Conservation (phyloP, 1,284 basidiomycete genomes). For the Vanrija sp. region DNA sequence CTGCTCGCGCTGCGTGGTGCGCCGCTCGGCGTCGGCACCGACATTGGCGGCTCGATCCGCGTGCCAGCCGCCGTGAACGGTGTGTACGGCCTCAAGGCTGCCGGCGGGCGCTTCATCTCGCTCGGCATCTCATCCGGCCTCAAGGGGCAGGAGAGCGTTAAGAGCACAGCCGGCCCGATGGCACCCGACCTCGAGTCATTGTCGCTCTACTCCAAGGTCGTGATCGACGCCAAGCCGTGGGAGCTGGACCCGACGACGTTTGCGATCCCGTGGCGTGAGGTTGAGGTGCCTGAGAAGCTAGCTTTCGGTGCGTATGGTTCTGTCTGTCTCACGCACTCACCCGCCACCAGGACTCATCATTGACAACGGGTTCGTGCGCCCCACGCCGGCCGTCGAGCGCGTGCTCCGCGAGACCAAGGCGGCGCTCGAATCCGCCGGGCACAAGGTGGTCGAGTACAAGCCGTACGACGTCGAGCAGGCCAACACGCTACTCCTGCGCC, state of each 20-base stretch:
- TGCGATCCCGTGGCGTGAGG: constrained; percentile 61
- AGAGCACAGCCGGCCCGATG: constrained; percentile 66
- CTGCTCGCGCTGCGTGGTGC: constrained; percentile 58
- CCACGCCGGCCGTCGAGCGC: constrained; percentile 66
- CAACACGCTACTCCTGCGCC: constrained; percentile 2
- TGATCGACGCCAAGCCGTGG: constrained; percentile 58
- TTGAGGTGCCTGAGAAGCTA: constrained; percentile 60
- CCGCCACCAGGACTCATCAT: constrained; percentile 45
- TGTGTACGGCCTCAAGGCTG: constrained; percentile 66
- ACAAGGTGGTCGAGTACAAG: constrained; percentile 52
- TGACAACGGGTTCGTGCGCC: constrained; percentile 57
- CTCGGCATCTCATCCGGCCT: constrained; percentile 58
- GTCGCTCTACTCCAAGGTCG: constrained; percentile 58
- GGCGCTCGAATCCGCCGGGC: constrained; percentile 61
- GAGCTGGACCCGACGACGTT: constrained; percentile 59
- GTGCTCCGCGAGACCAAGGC: constrained; percentile 59
- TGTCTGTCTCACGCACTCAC: constrained; percentile 30
- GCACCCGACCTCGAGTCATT: constrained; percentile 57
- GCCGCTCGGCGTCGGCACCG: constrained; percentile 62
- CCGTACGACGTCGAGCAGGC: constrained; percentile 7
- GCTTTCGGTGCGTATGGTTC: constrained; percentile 12
- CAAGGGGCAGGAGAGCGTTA: constrained; percentile 64
- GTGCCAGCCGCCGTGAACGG: constrained; percentile 65
- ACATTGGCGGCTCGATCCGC: constrained; percentile 66
- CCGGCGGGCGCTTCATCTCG: constrained; percentile 55